A percentile compares a stretch with the other conserved stretches of the same genome.
Conservation (phyloP, 164 flowering plant genomes). For the Warburgia ugandensis region DNA sequence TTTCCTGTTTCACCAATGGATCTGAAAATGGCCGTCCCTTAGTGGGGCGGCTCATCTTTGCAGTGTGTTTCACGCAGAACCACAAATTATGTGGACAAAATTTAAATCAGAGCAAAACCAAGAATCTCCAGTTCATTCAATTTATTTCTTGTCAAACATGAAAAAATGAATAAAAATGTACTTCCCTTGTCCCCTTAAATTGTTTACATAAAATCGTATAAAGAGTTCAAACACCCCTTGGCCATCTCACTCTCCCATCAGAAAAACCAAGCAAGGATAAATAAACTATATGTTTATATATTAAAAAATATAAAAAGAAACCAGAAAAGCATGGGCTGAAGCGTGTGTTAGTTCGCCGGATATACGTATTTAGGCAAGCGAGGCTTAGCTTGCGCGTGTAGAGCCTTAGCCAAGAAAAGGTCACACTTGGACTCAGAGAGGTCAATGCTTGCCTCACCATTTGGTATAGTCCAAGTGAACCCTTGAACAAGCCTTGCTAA, state of each 20-base stretch:
- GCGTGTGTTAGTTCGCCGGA: not conserved
- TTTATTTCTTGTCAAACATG: no score
- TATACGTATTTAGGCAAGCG: not conserved
- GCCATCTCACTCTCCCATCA: not conserved
- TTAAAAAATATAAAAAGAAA: not conserved
- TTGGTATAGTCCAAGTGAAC: slow-evolving; percentile 13
- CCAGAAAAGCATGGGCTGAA: not conserved
- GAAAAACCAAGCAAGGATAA: not conserved
- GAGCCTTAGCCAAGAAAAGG: slow-evolving; percentile 4
- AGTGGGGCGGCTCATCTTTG: no score
- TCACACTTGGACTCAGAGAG: slow-evolving; percentile 3
- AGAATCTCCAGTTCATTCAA: no score
- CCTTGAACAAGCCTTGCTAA: slow-evolving; percentile 32
- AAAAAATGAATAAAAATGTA: not conserved
- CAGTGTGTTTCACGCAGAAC: no score
- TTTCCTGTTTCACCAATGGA: no score
- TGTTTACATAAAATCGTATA: not conserved
- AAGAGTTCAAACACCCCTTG: not conserved
- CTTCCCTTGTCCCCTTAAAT: not conserved
- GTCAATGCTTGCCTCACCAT: slow-evolving; percentile 1
- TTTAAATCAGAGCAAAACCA: no score
- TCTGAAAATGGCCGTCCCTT: no score
- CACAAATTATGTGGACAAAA: no score
- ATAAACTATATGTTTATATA: not conserved
- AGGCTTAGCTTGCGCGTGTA: not conserved